A percentile compares a stretch with the other conserved stretches of the same genome.
Conservation (phyloP, 2,329 filamentous ascomycete genomes). For the Epichloe typhina region DNA sequence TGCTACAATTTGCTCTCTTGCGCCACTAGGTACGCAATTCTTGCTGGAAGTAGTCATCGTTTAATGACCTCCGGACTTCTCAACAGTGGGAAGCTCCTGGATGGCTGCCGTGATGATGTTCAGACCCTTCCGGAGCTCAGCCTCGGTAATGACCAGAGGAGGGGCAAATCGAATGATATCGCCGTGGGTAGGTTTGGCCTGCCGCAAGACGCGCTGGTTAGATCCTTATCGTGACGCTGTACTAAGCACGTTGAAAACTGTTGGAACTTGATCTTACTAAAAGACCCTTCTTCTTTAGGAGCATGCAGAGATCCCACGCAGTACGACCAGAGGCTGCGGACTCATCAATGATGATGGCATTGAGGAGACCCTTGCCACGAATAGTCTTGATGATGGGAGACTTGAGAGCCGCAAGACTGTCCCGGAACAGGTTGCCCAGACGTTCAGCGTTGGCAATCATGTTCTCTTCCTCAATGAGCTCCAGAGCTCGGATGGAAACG, state of each 20-base stretch:
- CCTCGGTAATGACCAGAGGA: constrained; percentile 84
- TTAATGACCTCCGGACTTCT: constrained; percentile 26
- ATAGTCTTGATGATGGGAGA: constrained; percentile 71
- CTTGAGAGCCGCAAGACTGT: constrained; percentile 61
- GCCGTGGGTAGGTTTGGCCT: constrained; percentile 97
- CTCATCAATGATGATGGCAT: constrained; percentile 94
- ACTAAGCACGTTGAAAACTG: neutral
- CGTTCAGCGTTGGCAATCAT: constrained; percentile 72
- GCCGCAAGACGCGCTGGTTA: constrained; percentile 2
- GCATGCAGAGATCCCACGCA: constrained; percentile 91
- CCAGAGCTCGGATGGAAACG: constrained; percentile 85
- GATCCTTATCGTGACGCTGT: neutral
- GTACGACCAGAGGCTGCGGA: constrained; percentile 68
- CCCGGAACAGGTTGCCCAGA: constrained; percentile 71
- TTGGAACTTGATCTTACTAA: constrained; percentile 45
- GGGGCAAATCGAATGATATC: constrained; percentile 98
- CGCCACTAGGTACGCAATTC: neutral
- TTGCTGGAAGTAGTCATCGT: neutral
- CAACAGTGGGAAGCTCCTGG: constrained; percentile 58
- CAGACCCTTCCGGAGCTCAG: constrained; percentile 67
- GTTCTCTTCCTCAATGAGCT: constrained; percentile 85
- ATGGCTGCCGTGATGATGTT: constrained; percentile 71
- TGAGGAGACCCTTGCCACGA: constrained; percentile 85
- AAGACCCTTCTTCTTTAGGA: constrained; percentile 90
- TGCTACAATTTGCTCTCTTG: constrained; percentile 13